Evolutionary conservation across 768 basidiomycete species (phyloP), one percentile per base, ranked within the genome.

Genomic region (Amanita inopinata): DNA sequence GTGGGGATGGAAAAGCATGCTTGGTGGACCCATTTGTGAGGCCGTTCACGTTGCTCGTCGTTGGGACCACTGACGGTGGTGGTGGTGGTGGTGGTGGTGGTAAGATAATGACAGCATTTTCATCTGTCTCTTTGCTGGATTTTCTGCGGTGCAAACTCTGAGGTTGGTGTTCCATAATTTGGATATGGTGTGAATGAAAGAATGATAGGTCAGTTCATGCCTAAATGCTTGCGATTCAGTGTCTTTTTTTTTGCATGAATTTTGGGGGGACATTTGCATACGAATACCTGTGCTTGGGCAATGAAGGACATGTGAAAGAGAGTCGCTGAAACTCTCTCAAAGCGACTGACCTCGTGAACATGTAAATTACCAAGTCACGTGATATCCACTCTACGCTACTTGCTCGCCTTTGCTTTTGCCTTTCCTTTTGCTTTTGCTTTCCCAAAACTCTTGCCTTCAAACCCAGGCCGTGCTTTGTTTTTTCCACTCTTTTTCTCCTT

Each of bases 361-460:
- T 30, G 27, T 9, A 40, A 40, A 3, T n/a, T n/a, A n/a, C n/a
- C n/a, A n/a, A n/a, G 8, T 24, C 20, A 15, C 3, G 37, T 10
- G 23, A 23, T 38, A 4, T 12, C 25, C 15, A 38, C 25, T 18
- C 6, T 18, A 37, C 18, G 35, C 18, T 37, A 37, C 35, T 37
- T 37, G 9, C 17, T 33, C n/a, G 12, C 32, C 12, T 15, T 33
- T 14, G 35, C 10, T n/a, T 15, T 33, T 14, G 35, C 10, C 18
- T 41, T 63, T 63, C 4, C 60, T 63, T 41, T 69, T 70, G 5
- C 5, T 28, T 39, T 45, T 30, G 64, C 59, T 52, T 78, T 80
- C 30, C 80, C 80, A 51, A 86, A 84, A 11, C 78, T 66, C 57
- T 88, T 88, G 24, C 88, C 89, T 58, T 92, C 89, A 53, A 92